phyloP scores from a whole-genome alignment of 345 rosid genomes.

The Ceriops zippeliana region DNA sequence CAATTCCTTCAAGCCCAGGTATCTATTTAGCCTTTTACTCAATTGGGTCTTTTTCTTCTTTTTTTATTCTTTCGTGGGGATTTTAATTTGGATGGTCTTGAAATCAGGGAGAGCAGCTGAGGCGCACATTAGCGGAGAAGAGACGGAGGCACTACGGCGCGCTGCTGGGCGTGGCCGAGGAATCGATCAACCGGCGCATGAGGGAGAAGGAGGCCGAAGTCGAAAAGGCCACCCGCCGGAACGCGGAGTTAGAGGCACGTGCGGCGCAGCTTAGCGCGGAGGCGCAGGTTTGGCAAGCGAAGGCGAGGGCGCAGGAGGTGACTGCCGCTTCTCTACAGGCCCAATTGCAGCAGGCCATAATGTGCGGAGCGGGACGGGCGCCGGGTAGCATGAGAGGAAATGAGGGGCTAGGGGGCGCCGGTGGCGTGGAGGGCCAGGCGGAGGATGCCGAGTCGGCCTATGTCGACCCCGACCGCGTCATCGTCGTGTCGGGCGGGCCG shows the following conservation, averaged over 20 bases:
- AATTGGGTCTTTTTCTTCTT: not conserved
- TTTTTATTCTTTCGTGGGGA: not conserved
- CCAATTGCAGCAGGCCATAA: slow-evolving; percentile 63
- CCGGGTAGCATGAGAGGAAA: slow-evolving; percentile 46
- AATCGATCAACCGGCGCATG: slow-evolving; percentile 47
- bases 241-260: slow-evolving; percentile 79
- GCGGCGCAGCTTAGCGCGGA: slow-evolving; percentile 74
- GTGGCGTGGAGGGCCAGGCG: slow-evolving; percentile 39
- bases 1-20: slow-evolving; percentile 81
- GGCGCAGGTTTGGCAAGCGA: slow-evolving; percentile 82
- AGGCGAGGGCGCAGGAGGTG: slow-evolving; percentile 74
- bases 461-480: slow-evolving; percentile 65
- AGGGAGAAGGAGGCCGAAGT: slow-evolving; percentile 68
- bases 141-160: slow-evolving; percentile 69
- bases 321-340: slow-evolving; percentile 76
- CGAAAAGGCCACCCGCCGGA: slow-evolving; percentile 68
- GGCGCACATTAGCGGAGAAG: slow-evolving; percentile 70
- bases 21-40: slow-evolving; percentile 11
- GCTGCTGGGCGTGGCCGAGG: slow-evolving; percentile 69
- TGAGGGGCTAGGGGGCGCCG: slow-evolving; percentile 22
- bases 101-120: slow-evolving; percentile 66
- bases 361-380: slow-evolving; percentile 28
- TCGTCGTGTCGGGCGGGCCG: slow-evolving; percentile 33
- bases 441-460: slow-evolving; percentile 92
- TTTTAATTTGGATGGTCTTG: not conserved